phyloP scores from a whole-genome alignment of 352 stramenopile genomes.

The Globisporangium heterothallicum region DNA sequence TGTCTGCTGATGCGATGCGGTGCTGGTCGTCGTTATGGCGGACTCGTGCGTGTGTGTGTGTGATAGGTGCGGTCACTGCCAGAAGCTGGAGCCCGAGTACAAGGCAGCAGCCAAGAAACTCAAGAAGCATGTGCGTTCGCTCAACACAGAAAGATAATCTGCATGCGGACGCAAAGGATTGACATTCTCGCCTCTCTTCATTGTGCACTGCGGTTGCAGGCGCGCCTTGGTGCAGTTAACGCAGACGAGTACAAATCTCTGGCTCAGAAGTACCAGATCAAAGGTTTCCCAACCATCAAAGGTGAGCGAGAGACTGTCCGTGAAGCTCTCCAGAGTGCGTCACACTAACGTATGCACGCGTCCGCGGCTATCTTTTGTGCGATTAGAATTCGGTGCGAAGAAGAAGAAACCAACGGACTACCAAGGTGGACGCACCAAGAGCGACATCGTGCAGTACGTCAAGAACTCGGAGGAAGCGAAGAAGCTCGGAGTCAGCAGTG shows the following conservation, averaged over 20 bases:
- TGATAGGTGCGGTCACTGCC: slow-evolving; percentile 87
- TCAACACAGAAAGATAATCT: too few species aligned
- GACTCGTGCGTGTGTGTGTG: neutral
- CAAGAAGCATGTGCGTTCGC: slow-evolving; percentile 59
- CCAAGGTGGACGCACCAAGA: slow-evolving; percentile 48
- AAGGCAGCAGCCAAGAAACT: slow-evolving; percentile 84
- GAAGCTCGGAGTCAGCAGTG: slow-evolving; percentile 55
- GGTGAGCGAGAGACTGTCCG: slow-evolving; percentile 21
- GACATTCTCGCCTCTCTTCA: too few species aligned
- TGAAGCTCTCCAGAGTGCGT: neutral
- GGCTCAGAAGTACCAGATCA: slow-evolving; percentile 71
- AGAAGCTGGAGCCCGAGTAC: slow-evolving; percentile 87
- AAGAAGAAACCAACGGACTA: slow-evolving; percentile 79
- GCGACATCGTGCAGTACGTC: slow-evolving; percentile 70
- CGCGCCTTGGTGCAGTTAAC: slow-evolving; percentile 62
- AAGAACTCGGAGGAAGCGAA: slow-evolving; percentile 64
- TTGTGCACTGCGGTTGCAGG: slow-evolving; percentile 27
- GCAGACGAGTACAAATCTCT: slow-evolving; percentile 52
- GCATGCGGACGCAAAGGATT: too few species aligned
- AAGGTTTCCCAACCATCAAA: slow-evolving; percentile 82
- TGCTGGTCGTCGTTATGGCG: neutral
- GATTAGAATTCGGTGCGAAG: slow-evolving; percentile 64
- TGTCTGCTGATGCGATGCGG: neutral
- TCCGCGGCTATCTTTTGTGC: too few species aligned
- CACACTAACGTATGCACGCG: too few species aligned